Evolutionary conservation across 306 rosid species (phyloP), one percentile per base, ranked within the genome.

Genomic region (Phaseolus lunatus): DNA sequence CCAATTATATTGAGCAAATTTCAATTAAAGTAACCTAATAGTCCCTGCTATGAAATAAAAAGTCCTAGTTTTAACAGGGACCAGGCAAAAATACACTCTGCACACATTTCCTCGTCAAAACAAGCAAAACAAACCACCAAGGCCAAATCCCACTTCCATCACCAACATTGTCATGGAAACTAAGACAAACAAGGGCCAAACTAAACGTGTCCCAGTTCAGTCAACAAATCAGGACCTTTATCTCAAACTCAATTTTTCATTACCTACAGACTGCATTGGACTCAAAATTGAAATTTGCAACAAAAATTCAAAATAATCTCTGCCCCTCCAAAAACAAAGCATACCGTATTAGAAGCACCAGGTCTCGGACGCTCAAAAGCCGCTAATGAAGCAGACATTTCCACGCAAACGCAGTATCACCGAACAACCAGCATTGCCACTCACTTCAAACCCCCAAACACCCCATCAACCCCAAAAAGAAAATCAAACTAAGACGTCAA

Each of bases 361-460:
- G 88, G 91, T 50, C 98, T 76, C 29, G 93, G 98, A 59, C 97
- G 93, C 84, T 96, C 99, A 72, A 91, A 89, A 81, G 98, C 87
- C 50, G 96, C 93, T 68, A 87, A 84, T 54, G 99, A 78, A 83
- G 98, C 91, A 71, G 99, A 88, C 99, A 95, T 94, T 89, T 86
- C 76, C 84, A 80, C 67, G 27, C 72, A 75, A 12, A 67, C 49
- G 39, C 77, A 85, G 29, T 72, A 75, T 35, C 80, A 75, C 73
- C 33, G 66, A 67, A 73, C 67, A 73, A 78, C 77, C 88, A 62
- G 31, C 96, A 89, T 86, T 70, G 81, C 74, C 72, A 72, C 78
- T 41, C 8, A 54, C 20, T 48, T 61, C 85, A 72, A 76, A 54
- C 72, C 65, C 81, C 76, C 67, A 49, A 72, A 2, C 15, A 5